These are phyloP conservation scores for Prototheca wickerhamii DNA, from an alignment of 163 green algal genomes.

Conservation along the genomic window DNA sequence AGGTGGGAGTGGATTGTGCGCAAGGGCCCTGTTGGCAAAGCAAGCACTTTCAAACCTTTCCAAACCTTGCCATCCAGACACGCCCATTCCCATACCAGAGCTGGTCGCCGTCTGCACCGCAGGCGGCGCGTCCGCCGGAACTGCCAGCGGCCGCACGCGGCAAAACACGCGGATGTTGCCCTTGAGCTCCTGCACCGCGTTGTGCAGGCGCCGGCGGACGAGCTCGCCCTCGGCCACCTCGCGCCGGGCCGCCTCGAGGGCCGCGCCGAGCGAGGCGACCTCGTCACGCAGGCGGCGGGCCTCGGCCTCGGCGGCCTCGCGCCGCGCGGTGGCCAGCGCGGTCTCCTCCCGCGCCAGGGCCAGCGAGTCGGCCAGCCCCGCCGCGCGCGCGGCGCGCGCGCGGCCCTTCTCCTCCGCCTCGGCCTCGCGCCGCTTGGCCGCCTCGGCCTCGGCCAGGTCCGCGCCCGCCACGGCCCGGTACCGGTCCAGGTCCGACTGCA, in stretches of 20 bases:
- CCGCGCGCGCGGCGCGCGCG: slow-evolving; percentile 56
- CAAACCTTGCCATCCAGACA: not conserved
- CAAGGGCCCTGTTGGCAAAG: no score
- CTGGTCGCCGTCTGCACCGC: not conserved
- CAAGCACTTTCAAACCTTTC: no score
- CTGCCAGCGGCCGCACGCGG: slow-evolving; percentile 55
- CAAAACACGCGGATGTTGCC: slow-evolving; percentile 89
- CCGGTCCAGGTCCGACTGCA: slow-evolving; percentile 21
- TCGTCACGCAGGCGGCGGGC: slow-evolving; percentile 6
- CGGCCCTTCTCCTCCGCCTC: slow-evolving; percentile 16
- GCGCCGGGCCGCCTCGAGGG: slow-evolving; percentile 20
- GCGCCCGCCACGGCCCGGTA: slow-evolving; percentile 48
- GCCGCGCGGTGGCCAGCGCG: slow-evolving; percentile 45
- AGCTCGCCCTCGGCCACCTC: slow-evolving; percentile 13
- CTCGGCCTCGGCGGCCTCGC: slow-evolving; percentile 41
- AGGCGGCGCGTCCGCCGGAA: slow-evolving; percentile 61
- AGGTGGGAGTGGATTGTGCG: no score
- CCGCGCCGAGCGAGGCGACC: slow-evolving; percentile 10
- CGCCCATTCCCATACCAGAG: not conserved
- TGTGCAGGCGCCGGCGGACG: slow-evolving; percentile 54
- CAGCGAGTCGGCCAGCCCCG: slow-evolving; percentile 46
- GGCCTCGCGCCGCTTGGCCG: slow-evolving; percentile 11
- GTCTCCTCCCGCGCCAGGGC: slow-evolving; percentile 54
- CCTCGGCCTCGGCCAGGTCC: not conserved
- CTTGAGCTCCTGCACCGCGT: slow-evolving; percentile 78